These are phyloP conservation scores for Galerina sulciceps DNA, from an alignment of 768 basidiomycete genomes.

Conservation along the genomic window DNA sequence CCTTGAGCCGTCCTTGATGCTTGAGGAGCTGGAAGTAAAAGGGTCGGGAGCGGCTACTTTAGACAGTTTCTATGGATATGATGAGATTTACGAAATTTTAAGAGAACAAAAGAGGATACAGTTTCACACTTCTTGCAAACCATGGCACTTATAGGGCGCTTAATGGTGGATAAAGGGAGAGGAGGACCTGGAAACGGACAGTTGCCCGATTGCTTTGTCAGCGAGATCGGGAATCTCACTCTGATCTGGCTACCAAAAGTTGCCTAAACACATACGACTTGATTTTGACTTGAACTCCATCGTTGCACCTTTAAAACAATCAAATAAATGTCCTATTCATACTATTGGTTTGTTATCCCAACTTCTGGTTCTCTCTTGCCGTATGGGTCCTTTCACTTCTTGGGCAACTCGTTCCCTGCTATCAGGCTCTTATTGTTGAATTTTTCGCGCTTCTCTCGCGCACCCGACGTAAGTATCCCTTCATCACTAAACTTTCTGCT, in stretches of 20 bases:
- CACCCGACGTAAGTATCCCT: slow-evolving; percentile 36
- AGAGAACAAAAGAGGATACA: slow-evolving; percentile 42
- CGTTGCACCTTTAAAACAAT: slow-evolving; percentile 41
- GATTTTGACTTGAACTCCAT: slow-evolving; percentile 25
- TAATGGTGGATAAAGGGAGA: slow-evolving; percentile 23
- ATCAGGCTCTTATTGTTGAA: slow-evolving; percentile 56
- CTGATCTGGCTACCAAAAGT: slow-evolving; percentile 15
- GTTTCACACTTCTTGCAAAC: slow-evolving; percentile 89
- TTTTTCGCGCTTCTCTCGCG: slow-evolving; percentile 36
- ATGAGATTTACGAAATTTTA: slow-evolving; percentile 17
- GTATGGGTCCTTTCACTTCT: slow-evolving; percentile 34
- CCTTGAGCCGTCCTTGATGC: slow-evolving; percentile 80
- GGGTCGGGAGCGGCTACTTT: slow-evolving; percentile 91
- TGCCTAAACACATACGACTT: slow-evolving; percentile 19
- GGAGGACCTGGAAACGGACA: slow-evolving; percentile 18
- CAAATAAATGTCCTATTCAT: slow-evolving; percentile 35
- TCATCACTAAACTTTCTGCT: slow-evolving; percentile 43
- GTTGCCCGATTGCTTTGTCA: slow-evolving; percentile 37
- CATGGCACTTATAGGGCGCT: slow-evolving; percentile 50
- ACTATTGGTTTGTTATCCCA: slow-evolving; percentile 28
- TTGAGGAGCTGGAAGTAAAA: slow-evolving; percentile 71
- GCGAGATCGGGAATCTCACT: slow-evolving; percentile 31
- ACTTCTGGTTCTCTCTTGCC: slow-evolving; percentile 41
- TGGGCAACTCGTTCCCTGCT: slow-evolving; percentile 45
- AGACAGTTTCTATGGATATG: slow-evolving; percentile 76